A percentile compares a stretch with the other conserved stretches of the same genome.
These are phyloP conservation scores for Gynostemma pentaphyllum DNA, from an alignment of 306 rosid species.

Conservation along the genomic window DNA sequence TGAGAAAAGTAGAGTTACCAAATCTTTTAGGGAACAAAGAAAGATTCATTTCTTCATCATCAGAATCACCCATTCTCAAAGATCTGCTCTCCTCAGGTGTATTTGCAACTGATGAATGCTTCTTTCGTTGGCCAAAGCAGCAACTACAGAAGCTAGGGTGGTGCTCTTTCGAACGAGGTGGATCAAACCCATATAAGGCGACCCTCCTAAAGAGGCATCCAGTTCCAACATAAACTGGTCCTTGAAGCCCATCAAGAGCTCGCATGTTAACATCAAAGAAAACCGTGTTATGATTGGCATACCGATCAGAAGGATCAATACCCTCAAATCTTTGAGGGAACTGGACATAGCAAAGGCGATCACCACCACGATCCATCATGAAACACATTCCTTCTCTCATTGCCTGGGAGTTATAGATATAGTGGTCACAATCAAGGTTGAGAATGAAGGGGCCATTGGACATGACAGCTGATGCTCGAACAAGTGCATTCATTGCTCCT, in stretches of 20 bases:
- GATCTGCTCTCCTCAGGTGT: slow-evolving; percentile 61
- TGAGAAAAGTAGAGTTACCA: slow-evolving; percentile 82
- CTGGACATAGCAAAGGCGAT: slow-evolving; percentile 86
- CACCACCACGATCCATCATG: slow-evolving; percentile 99
- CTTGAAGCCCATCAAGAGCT: slow-evolving; percentile 96
- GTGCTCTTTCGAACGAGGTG: slow-evolving; percentile 77
- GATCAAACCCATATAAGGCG: slow-evolving; percentile 88
- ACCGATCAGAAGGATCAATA: slow-evolving; percentile 92
- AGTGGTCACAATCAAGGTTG: slow-evolving; percentile 89
- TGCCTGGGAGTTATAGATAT: slow-evolving; percentile 81
- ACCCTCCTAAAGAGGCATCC: slow-evolving; percentile 89
- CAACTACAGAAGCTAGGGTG: slow-evolving; percentile 53
- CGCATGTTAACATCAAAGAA: slow-evolving; percentile 97
- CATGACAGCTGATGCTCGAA: slow-evolving; percentile 88
- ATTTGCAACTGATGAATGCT: slow-evolving; percentile 40
- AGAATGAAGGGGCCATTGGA: slow-evolving; percentile 92
- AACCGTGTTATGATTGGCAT: slow-evolving; percentile 93
- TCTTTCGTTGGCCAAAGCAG: slow-evolving; percentile 50
- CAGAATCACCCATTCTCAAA: slow-evolving; percentile 77
- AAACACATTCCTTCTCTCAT: slow-evolving; percentile 98
- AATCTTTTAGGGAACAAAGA: slow-evolving; percentile 71
- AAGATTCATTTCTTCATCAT: slow-evolving; percentile 80
- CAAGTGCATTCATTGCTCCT: slow-evolving; percentile 93
- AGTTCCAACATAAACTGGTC: slow-evolving; percentile 94
- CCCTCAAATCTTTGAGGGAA: slow-evolving; percentile 99